Conservation (phyloP, 2,329 filamentous ascomycete species). For the Colletotrichum tamarilloi region DNA sequence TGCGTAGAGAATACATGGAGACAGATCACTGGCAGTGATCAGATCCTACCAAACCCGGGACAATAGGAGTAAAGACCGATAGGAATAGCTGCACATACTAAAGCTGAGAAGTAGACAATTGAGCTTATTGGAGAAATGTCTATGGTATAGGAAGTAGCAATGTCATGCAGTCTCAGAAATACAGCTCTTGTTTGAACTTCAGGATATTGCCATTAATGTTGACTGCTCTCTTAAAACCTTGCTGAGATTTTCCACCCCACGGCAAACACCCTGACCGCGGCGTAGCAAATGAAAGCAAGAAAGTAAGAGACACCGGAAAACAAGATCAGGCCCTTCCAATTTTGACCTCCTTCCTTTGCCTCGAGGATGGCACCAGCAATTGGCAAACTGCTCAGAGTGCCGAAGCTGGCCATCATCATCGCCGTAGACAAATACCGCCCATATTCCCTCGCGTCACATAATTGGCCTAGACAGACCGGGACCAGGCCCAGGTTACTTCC, state of each 20-base stretch:
- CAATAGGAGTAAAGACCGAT: too few species aligned
- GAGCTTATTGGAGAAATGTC: too few species aligned
- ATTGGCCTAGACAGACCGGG: slow-evolving; percentile 83
- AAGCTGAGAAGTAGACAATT: too few species aligned
- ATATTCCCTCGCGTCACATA: slow-evolving; percentile 81
- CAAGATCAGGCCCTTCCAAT: slow-evolving; percentile 30
- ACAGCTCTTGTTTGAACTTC: background rate
- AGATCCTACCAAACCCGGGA: too few species aligned
- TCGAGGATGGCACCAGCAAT: slow-evolving; percentile 51
- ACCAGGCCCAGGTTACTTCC: slow-evolving; percentile 82
- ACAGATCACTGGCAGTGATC: too few species aligned
- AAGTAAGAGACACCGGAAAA: slow-evolving; percentile 33
- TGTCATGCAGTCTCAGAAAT: background rate
- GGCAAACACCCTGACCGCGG: slow-evolving; percentile 27
- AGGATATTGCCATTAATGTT: background rate
- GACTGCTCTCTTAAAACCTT: slow-evolving; percentile 11
- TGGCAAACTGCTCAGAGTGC: slow-evolving; percentile 62
- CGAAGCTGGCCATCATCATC: slow-evolving; percentile 82
- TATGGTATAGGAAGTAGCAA: too few species aligned
- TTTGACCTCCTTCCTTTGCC: slow-evolving; percentile 9
- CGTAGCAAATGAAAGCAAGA: slow-evolving; percentile 31
- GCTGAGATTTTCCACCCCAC: slow-evolving; percentile 27
- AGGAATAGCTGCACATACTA: too few species aligned
- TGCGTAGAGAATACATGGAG: too few species aligned
- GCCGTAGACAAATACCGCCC: slow-evolving; percentile 81